A percentile compares a stretch with the other conserved stretches of the same genome.
phyloP scores from a whole-genome alignment of 2,329 filamentous ascomycete species.

The Immersiporthe knoxdaviesiana region DNA sequence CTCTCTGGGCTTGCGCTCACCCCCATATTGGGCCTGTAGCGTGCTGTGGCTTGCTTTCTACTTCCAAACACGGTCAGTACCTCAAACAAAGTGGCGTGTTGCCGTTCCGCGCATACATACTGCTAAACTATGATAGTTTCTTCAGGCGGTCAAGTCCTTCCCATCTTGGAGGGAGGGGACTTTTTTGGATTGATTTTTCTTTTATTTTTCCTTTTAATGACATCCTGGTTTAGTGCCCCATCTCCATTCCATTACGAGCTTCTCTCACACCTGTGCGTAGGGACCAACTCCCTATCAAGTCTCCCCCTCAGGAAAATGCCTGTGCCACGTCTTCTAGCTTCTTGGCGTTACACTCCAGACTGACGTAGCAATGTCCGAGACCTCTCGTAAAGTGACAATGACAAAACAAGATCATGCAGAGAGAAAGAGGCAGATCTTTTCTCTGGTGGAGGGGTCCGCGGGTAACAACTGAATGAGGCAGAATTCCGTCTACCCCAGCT shows the following conservation, averaged over 20 bases:
- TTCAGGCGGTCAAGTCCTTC: slow-evolving; percentile 6
- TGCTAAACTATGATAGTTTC: slow-evolving; percentile 9
- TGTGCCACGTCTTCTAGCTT: slow-evolving; percentile 24
- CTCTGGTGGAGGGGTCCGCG: neutral
- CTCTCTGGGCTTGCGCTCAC: slow-evolving; percentile 2
- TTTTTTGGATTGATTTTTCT: neutral
- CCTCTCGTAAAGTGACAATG: slow-evolving; percentile 1
- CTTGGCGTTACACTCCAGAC: slow-evolving; percentile 25
- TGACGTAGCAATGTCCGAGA: slow-evolving; percentile 15
- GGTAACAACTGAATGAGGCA: slow-evolving; percentile 3
- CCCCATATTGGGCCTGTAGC: slow-evolving; percentile 11
- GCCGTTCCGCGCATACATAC: slow-evolving; percentile 1
- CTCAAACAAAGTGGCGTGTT: slow-evolving; percentile 15
- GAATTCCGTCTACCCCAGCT: slow-evolving; percentile 1
- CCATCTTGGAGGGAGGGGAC: neutral
- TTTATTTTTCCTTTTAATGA: neutral
- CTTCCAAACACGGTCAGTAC: slow-evolving; percentile 13
- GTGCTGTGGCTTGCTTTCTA: slow-evolving; percentile 17
- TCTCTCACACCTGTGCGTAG: too few species aligned
- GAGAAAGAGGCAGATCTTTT: neutral
- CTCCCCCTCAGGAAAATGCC: slow-evolving; percentile 14
- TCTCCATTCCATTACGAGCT: slow-evolving; percentile 20
- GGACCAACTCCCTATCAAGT: slow-evolving; percentile 13
- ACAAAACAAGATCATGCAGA: neutral
- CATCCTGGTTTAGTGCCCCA: slow-evolving; percentile 6